phyloP scores from a whole-genome alignment of 495 filamentous ascomycete species.

The Penicillium daleae region DNA sequence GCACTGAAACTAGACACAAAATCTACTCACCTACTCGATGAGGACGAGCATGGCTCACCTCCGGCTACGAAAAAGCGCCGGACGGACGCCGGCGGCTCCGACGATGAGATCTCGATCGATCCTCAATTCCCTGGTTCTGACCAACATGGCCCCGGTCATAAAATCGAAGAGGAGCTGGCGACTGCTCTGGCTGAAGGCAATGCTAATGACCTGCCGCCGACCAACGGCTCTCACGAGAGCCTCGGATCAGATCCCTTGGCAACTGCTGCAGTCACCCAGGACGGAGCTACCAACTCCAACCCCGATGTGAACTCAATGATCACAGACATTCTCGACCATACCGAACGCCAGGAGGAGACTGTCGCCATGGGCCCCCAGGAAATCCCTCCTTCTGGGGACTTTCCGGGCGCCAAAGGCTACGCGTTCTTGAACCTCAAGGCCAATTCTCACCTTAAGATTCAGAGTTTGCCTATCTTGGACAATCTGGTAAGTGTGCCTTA shows the following conservation, averaged over 20 bases:
- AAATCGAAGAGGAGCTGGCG: slow-evolving; percentile 50
- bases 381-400: slow-evolving; percentile 34
- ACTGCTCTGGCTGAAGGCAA: slow-evolving; percentile 41
- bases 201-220: slow-evolving; percentile 34
- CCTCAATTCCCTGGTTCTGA: slow-evolving; percentile 26
- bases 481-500: slow-evolving; percentile 59
- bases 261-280: slow-evolving; percentile 22
- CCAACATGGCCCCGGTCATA: slow-evolving; percentile 37
- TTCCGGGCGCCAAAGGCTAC: slow-evolving; percentile 41
- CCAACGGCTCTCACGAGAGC: slow-evolving; percentile 19
- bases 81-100: slow-evolving; percentile 37
- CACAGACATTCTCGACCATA: slow-evolving; percentile 52
- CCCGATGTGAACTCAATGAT: slow-evolving; percentile 45
- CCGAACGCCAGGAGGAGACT: slow-evolving; percentile 52
- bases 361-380: slow-evolving; percentile 46
- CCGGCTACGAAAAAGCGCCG: slow-evolving; percentile 50
- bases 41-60: slow-evolving; percentile 42
- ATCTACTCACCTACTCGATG: slow-evolving; percentile 35
- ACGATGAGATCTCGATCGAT: slow-evolving; percentile 28
- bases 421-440: slow-evolving; percentile 57
- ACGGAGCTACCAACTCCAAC: slow-evolving; percentile 31
- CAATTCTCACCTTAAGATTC: slow-evolving; percentile 63
- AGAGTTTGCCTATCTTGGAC: slow-evolving; percentile 73
- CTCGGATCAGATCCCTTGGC: slow-evolving; percentile 21
- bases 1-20: slow-evolving; percentile 31